Evolutionary conservation across 2,329 filamentous ascomycete genomes (phyloP), one percentile per base, ranked within the genome.

Genomic region (Colletotrichum phormii): DNA sequence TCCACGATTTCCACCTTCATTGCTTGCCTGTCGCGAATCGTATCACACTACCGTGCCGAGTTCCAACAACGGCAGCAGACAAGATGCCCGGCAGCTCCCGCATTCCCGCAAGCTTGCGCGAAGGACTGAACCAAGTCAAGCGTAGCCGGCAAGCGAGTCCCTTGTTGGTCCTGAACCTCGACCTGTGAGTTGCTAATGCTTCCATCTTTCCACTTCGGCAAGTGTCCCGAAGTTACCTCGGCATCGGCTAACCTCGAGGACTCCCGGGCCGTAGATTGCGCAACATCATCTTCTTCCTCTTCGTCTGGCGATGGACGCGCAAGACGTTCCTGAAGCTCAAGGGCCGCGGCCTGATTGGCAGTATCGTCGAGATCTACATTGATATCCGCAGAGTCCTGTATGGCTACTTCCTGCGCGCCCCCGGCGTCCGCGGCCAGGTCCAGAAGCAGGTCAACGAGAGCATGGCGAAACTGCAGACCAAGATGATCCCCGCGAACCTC

Each of bases 281-380:
- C 67, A 97, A 98, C 81, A 86, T 98, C 72, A 86, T 98, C 78
- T 97, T 98, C 82, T 88, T 95, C 80, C 89, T 97, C 77, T 98
- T 98, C 84, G 82, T 98, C 73, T 86, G 97, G 60, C 93, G 95
- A 80, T 93, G 95, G 87, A 90, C 93, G 37, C 94, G 95, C 76
- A 94, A 93, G 79, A 89, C 90, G 33, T 93, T 94, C 81, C 93
- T 95, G 85, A 94, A 97, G 80, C 88, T 98, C 77, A 94, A 94
- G 79, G 97, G 97, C 77, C 95, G 97, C 81, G 97, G 97, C 76
- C 82, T 97, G 78, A 84, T 97, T 80, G 96, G 96, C 75, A 94
- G 94, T 71, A 79, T 95, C 73, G 86, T 90, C 79, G 92, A 96
- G 82, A 84, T 94, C 75, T 98, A 97, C 86, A 85, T 87, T 75